Evolutionary conservation across 306 rosid species (phyloP).

Genomic region (Fagus crenata): DNA sequence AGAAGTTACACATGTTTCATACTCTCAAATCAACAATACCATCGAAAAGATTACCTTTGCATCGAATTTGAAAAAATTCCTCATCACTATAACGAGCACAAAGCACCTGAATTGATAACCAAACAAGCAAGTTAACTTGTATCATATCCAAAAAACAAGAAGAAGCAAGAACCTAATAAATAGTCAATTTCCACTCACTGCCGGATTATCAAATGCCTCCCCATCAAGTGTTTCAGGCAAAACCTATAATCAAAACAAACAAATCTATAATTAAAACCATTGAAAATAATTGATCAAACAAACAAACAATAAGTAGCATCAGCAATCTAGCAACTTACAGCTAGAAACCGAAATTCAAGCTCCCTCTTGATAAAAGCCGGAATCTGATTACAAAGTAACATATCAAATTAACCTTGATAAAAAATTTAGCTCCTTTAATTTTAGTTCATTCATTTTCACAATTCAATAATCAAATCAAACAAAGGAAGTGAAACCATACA

Average conservation of each 20-base stretch:
- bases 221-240: slow-evolving; percentile 72
- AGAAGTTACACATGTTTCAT: neutral
- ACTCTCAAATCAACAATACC: neutral
- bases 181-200: slow-evolving; percentile 45
- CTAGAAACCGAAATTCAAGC: slow-evolving; percentile 85
- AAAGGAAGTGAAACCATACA: slow-evolving; percentile 13
- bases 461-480: slow-evolving; percentile 9
- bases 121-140: slow-evolving; percentile 6
- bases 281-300: slow-evolving; percentile 3
- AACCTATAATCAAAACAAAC: slow-evolving; percentile 50
- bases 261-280: slow-evolving; percentile 15
- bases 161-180: too few relatives aligned
- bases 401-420: neutral
- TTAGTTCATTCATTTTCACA: neutral
- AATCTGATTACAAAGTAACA: slow-evolving; percentile 50
- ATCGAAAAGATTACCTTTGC: slow-evolving; percentile 58
- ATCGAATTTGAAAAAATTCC: slow-evolving; percentile 72
- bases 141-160: neutral
- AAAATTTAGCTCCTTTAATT: neutral
- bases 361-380: slow-evolving; percentile 86
- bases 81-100: slow-evolving; percentile 89
- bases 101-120: slow-evolving; percentile 56
- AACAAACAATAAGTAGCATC: neutral
- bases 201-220: slow-evolving; percentile 51
- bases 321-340: slow-evolving; percentile 50